phyloP scores from a whole-genome alignment of 495 filamentous ascomycete genomes.

The Chaetomium tenue region DNA sequence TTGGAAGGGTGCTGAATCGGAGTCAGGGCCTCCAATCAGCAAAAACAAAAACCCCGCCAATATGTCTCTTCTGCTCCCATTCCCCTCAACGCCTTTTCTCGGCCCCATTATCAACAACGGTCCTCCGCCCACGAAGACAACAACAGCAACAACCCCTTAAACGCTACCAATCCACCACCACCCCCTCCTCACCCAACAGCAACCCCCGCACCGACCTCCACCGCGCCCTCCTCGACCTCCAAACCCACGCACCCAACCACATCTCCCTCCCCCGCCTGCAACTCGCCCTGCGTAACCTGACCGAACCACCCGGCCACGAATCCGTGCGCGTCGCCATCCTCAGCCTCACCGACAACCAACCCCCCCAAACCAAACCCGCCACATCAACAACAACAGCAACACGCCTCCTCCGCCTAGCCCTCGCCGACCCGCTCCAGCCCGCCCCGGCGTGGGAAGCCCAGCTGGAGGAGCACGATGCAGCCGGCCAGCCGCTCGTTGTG shows the following conservation, averaged over 20 bases:
- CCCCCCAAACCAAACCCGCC: too few relatives aligned
- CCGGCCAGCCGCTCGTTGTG: slow-evolving; percentile 47
- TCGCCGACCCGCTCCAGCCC: slow-evolving; percentile 72
- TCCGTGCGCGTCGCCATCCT: slow-evolving; percentile 69
- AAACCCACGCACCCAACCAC: slow-evolving; percentile 60
- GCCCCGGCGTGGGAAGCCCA: slow-evolving; percentile 69
- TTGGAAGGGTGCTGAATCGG: slow-evolving; percentile 30
- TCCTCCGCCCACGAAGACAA: slow-evolving; percentile 9
- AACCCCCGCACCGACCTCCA: slow-evolving; percentile 55
- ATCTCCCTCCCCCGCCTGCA: slow-evolving; percentile 75
- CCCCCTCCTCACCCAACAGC: slow-evolving; percentile 20
- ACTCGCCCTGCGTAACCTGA: slow-evolving; percentile 74
- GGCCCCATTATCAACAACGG: slow-evolving; percentile 1
- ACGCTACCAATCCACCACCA: slow-evolving; percentile 26
- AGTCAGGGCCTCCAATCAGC: slow-evolving; percentile 8
- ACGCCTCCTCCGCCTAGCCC: slow-evolving; percentile 64
- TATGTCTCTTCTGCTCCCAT: slow-evolving; percentile 48
- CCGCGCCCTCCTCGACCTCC: slow-evolving; percentile 58
- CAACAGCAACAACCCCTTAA: background rate
- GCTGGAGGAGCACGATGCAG: slow-evolving; percentile 55
- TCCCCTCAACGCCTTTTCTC: slow-evolving; percentile 21
- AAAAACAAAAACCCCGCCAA: slow-evolving; percentile 24
- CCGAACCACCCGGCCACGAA: slow-evolving; percentile 57
- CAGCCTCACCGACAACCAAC: slow-evolving; percentile 30
- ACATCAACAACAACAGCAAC: slow-evolving; percentile 37